Percentiles rank a stretch among this genome's conserved stretches.
Conservation (phyloP, 73 alveolate species). For the Loxodes magnus region DNA sequence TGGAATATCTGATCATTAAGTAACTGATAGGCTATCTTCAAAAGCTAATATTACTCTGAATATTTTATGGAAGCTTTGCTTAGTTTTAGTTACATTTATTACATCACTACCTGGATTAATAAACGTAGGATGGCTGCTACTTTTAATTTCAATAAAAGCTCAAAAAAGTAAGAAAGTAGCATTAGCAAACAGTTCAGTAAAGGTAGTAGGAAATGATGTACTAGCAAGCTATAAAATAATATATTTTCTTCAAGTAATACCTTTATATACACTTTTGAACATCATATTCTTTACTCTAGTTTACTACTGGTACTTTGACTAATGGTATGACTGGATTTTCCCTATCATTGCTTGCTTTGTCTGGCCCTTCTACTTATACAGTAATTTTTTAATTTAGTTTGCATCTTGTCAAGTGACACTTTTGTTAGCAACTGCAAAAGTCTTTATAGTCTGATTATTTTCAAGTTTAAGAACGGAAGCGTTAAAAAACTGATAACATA, state of each 20-base stretch:
- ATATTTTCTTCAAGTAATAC: slow-evolving; percentile 35
- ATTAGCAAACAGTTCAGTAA: slow-evolving; percentile 51
- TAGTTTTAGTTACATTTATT: slow-evolving; percentile 11
- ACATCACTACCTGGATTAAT: slow-evolving; percentile 60
- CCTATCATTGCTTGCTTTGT: too few species aligned
- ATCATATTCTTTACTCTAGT: too few species aligned
- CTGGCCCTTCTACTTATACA: too few species aligned
- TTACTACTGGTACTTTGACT: too few species aligned
- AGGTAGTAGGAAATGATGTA: slow-evolving; percentile 66
- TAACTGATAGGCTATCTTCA: slow-evolving; percentile 5
- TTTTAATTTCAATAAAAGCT: slow-evolving; percentile 33
- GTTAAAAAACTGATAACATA: too few species aligned
- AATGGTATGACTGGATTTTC: too few species aligned
- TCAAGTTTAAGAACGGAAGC: too few species aligned
- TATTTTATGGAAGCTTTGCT: slow-evolving; percentile 6
- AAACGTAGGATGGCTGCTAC: slow-evolving; percentile 44
- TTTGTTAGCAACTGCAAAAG: too few species aligned
- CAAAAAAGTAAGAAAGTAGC: slow-evolving; percentile 67
- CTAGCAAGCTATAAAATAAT: slow-evolving; percentile 59
- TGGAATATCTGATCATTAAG: slow-evolving; percentile 70
- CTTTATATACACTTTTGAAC: slow-evolving; percentile 29
- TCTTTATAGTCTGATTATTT: too few species aligned
- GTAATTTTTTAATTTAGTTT: too few species aligned
- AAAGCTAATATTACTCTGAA: slow-evolving; percentile 5
- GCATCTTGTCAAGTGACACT: too few species aligned